Evolutionary conservation across 2,329 filamentous ascomycete genomes (phyloP).

Genomic region (Calonectria pauciramosa): DNA sequence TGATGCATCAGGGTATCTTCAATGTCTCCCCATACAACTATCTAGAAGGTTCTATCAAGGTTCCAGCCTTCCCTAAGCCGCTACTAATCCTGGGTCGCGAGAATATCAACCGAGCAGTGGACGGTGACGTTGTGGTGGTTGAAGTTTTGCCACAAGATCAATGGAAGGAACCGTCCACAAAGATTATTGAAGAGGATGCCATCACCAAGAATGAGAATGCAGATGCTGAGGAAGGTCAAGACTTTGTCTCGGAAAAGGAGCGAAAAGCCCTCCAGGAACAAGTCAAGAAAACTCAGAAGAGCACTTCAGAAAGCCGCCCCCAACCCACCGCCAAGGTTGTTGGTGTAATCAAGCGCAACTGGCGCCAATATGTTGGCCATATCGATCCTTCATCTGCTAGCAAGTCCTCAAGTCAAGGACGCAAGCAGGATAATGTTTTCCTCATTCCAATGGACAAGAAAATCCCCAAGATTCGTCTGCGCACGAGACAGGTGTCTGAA

Average conservation of each 20-base stretch:
- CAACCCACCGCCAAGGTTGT: slow-evolving; percentile 95
- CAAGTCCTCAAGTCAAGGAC: slow-evolving; percentile 79
- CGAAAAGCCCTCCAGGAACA: slow-evolving; percentile 90
- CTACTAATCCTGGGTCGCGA: slow-evolving; percentile 91
- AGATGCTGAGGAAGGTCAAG: slow-evolving; percentile 81
- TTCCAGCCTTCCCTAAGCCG: slow-evolving; percentile 89
- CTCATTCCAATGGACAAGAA: slow-evolving; percentile 98
- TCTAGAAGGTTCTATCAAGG: slow-evolving; percentile 91
- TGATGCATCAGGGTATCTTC: slow-evolving; percentile 94
- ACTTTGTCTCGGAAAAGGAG: slow-evolving; percentile 90
- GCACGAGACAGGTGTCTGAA: slow-evolving; percentile 90
- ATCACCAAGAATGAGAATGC: slow-evolving; percentile 95
- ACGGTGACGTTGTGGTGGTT: slow-evolving; percentile 92
- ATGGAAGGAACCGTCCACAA: slow-evolving; percentile 96
- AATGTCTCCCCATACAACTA: slow-evolving; percentile 99
- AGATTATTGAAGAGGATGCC: slow-evolving; percentile 94
- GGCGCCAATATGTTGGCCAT: slow-evolving; percentile 97
- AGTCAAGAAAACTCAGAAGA: slow-evolving; percentile 86
- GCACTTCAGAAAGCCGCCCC: slow-evolving; percentile 79
- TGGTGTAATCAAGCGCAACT: slow-evolving; percentile 94
- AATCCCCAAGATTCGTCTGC: slow-evolving; percentile 94
- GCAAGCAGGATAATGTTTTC: slow-evolving; percentile 93
- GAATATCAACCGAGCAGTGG: slow-evolving; percentile 94
- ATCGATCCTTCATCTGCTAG: slow-evolving; percentile 90
- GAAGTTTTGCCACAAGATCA: slow-evolving; percentile 94